Conservation (phyloP, 148 eudicot genomes). For the Fagopyrum esculentum region DNA sequence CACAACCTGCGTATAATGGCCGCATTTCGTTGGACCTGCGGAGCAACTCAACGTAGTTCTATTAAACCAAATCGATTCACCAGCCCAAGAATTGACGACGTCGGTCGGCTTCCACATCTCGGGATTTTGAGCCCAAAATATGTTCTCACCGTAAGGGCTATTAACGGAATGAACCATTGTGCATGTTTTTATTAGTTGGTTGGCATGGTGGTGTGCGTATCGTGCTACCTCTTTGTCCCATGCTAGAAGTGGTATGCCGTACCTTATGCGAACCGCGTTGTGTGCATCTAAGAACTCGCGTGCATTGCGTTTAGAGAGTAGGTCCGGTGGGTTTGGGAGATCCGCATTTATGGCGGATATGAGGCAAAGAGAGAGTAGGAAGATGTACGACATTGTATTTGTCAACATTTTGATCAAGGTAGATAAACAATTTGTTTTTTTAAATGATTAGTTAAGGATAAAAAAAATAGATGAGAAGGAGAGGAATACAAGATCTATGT, state of each 20-base stretch:
- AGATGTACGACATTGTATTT: not conserved
- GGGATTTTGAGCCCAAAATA: slow-evolving; percentile 17
- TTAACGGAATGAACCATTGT: slow-evolving; percentile 12
- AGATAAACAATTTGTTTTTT: not conserved
- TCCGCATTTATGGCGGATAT: not conserved
- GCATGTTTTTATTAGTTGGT: slow-evolving; percentile 17
- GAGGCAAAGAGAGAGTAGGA: not conserved
- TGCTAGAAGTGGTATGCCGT: slow-evolving; percentile 18
- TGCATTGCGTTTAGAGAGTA: not conserved
- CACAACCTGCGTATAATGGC: slow-evolving; percentile 30
- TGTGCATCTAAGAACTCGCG: slow-evolving; percentile 22
- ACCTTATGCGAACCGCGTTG: slow-evolving; percentile 14
- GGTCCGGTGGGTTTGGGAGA: not conserved
- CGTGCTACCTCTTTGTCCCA: slow-evolving; percentile 23
- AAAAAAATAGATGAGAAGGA: not conserved
- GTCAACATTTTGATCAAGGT: not conserved
- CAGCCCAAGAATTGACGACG: slow-evolving; percentile 18
- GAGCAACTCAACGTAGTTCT: not conserved
- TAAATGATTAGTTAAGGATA: not conserved
- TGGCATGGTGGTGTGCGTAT: slow-evolving; percentile 20
- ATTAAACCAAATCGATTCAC: slow-evolving; percentile 20
- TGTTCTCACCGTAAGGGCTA: slow-evolving; percentile 27
- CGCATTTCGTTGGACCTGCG: slow-evolving; percentile 21
- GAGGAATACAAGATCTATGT: not conserved
- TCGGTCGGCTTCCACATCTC: slow-evolving; percentile 10